phyloP scores from a whole-genome alignment of 163 green algal species.

The Chloroidium sp. region DNA sequence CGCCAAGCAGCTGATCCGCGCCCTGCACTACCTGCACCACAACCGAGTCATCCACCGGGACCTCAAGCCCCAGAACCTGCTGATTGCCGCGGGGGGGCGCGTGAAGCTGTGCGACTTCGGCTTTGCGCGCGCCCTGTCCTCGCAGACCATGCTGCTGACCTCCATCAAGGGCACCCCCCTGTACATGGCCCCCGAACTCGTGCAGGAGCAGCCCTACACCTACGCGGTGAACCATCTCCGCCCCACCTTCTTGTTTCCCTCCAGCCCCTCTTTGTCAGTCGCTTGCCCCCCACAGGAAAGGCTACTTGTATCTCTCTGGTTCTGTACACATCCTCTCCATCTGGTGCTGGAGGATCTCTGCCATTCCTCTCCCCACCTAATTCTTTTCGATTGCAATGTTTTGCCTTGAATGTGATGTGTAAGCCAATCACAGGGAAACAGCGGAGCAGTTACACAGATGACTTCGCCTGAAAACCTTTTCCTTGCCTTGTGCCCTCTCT shows the following conservation, averaged over 20 bases:
- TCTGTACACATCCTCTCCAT: background rate
- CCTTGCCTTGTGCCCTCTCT: too few species aligned
- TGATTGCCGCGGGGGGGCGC: slow-evolving; percentile 70
- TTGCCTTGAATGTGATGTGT: too few species aligned
- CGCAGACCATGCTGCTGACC: slow-evolving; percentile 89
- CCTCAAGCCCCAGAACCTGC: slow-evolving; percentile 98
- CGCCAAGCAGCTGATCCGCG: slow-evolving; percentile 82
- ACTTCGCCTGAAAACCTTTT: too few species aligned
- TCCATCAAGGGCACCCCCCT: slow-evolving; percentile 97
- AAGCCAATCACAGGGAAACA: too few species aligned
- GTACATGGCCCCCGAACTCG: slow-evolving; percentile 99
- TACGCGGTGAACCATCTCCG: slow-evolving; percentile 50
- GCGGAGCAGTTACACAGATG: too few species aligned
- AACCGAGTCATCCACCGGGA: slow-evolving; percentile 97
- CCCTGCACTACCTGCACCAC: slow-evolving; percentile 92
- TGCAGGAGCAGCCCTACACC: slow-evolving; percentile 95
- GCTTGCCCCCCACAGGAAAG: too few species aligned
- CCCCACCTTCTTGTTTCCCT: too few species aligned
- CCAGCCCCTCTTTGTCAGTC: too few species aligned
- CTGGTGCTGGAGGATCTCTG: too few species aligned
- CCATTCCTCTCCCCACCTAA: too few species aligned
- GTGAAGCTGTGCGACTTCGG: slow-evolving; percentile 99
- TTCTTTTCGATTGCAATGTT: too few species aligned
- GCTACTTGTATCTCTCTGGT: background rate
- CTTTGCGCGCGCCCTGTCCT: slow-evolving; percentile 93